Conservation (phyloP, 208 protist species). For the Balamuthia mandrillaris region DNA sequence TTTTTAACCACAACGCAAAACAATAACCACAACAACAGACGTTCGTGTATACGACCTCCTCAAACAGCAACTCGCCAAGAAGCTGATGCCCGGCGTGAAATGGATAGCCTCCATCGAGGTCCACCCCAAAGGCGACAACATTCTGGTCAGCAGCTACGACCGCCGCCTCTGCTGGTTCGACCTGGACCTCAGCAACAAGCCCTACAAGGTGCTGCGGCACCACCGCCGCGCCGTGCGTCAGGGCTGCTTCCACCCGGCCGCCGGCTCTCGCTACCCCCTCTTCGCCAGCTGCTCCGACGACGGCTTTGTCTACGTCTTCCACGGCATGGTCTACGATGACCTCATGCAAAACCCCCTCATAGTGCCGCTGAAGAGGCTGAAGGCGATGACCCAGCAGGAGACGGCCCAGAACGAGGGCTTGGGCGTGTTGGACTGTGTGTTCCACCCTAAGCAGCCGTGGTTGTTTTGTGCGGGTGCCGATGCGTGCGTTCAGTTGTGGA, state of each 20-base stretch:
- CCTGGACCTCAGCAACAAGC: conserved; percentile 91
- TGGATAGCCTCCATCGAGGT: conserved; percentile 45
- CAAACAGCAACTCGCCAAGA: conserved; percentile 90
- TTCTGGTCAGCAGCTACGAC: conserved; percentile 85
- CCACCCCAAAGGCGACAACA: conserved; percentile 87
- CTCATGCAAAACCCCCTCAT: conserved; percentile 96
- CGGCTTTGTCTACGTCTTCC: conserved; percentile 74
- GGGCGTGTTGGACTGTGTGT: conserved; percentile 85
- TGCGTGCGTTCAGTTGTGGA: conserved; percentile 86
- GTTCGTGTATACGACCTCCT: conserved; percentile 96
- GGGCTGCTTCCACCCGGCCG: conserved; percentile 76
- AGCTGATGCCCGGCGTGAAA: conserved; percentile 78
- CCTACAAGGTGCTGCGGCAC: conserved; percentile 88
- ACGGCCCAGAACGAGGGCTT: neutral
- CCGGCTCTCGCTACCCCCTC: conserved; percentile 78
- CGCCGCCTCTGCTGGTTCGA: conserved; percentile 92
- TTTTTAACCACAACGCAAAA: conserved; percentile 7
- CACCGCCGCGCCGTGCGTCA: conserved; percentile 88
- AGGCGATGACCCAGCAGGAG: conserved; percentile 48
- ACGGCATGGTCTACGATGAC: conserved; percentile 89
- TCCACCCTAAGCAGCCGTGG: conserved; percentile 98
- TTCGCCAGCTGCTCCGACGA: conserved; percentile 95
- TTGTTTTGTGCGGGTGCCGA: conserved; percentile 96
- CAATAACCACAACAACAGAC: conserved; percentile 53
- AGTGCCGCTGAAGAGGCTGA: conserved; percentile 98